Base-by-base conservation (phyloP, 768 basidiomycete genomes). In the Mycena filopes region DNA sequence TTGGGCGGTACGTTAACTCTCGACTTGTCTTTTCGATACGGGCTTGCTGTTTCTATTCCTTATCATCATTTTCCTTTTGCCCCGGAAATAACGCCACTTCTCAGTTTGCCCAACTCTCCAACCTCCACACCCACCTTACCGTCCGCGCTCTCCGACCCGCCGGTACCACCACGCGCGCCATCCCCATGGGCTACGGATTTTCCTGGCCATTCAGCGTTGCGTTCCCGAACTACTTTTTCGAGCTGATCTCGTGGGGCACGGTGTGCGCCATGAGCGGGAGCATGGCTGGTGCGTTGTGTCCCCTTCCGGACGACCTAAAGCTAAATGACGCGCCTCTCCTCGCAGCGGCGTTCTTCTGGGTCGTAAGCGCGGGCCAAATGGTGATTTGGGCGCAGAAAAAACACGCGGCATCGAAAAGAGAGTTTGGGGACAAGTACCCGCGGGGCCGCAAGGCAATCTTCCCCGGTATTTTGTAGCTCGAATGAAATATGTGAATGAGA, bases 221-320 rank as follows among this genome's bases (percentile, higher is more conserved):
- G 8, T 92, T 87, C 81, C 95, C 97, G 18, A 98, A 99, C 77
- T 99, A 99, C 80, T 89, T 93, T 75, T 98, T 96, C 73, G 98
- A 99, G 79, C 84, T 80, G 10, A 64, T 97, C 26, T 90, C 81
- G 0, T 98, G 97, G 94, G 72, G 82, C 5, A 81, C 84, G 18
- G 83, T 98, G 53, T 84, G 84, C 25, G 81, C 82, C 23, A 89
- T 99, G 89, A 95, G 95, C 2, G 86, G 89, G 31, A 93, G 90
- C 72, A 80, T 86, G 69, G 87, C 86, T 45, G 87, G 95, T 94
- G 72, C 82, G 47, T 36, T 36, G 10, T 15, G 36, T 63, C 28
- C 53, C 28, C 29, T 48, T 41, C 41, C 36, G 38, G 6, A 31
- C 58, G 31, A n/a, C 21, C 43, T 65, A 31, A 65, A 12, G 53